Base-by-base conservation (phyloP, 2,329 filamentous ascomycete species). In the Parascedosporium putredinis region DNA sequence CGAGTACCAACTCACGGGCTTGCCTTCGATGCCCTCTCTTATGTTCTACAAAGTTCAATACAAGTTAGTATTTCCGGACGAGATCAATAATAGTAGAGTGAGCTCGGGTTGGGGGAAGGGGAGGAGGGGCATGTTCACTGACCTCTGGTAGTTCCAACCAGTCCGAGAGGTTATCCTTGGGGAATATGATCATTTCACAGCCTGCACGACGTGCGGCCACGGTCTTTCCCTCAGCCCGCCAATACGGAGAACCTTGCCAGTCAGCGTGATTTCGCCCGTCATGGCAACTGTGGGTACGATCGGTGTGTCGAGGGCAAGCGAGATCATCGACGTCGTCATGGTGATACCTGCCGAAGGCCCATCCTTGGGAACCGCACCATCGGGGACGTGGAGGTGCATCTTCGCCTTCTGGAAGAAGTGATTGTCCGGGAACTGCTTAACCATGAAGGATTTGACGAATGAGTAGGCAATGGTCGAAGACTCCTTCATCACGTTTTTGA, bases 401-500 rank as follows among this genome's bases (percentile, higher is more conserved):
- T 86, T 88, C 8, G 91, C 93, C 70, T 93, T 90, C 62, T 97
- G 88, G 60, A 98, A 95, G 74, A 97, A 98, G 64, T 83, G 80
- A 67, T 98, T 98, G 52, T 88, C 83, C 1, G 89, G 83, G 70
- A 90, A 98, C 36, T 86, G 71, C 61, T 81, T 84, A 6, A 85
- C 89, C 76, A 97, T 83, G 52, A 91, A 74, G 1, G 88, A 83
- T 71, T 97, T 97, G 60, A 88, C 84, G 61, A 95, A 98, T 0
- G 88, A 95, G 72, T 98, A 97, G 44, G 93, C 94, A 56, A 98
- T 96, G 2, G 81, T 75, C 0, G 89, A 93, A 2, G 90, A 96
- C 69, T 98, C 93, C 69, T 96, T 97, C 94, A 98, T 98, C 34
- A 98, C 93, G 14, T 81, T 80, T 71, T 95, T 93, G 45, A 98